Conservation (phyloP, 352 stramenopile species). For the Nothophytophthora sp. region DNA sequence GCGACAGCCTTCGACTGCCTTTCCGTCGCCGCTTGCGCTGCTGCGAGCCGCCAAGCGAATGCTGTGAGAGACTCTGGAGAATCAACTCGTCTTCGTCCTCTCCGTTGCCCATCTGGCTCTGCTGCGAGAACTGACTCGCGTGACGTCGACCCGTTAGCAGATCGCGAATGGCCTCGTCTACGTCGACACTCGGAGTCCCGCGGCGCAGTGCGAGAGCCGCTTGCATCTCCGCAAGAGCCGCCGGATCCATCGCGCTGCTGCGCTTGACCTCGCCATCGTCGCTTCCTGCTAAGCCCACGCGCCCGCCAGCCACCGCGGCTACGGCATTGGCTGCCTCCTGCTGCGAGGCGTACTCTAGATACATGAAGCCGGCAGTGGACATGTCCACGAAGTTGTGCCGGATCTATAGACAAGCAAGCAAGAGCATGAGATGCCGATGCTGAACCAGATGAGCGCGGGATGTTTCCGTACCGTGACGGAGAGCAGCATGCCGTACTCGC, state of each 20-base stretch:
- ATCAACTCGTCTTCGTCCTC: conserved; percentile 72
- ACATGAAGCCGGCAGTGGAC: conserved; percentile 65
- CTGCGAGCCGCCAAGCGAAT: conserved; percentile 36
- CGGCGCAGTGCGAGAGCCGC: conserved; percentile 45
- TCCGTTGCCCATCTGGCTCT: conserved; percentile 24
- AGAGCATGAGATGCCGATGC: no score
- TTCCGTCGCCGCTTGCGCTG: conserved; percentile 35
- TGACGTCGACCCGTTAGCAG: conserved; percentile 55
- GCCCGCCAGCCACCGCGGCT: conserved; percentile 29
- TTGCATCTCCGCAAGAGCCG: conserved; percentile 37
- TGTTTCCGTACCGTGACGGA: conserved; percentile 51
- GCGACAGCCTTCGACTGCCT: conserved; percentile 4
- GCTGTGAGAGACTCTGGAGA: conserved; percentile 78
- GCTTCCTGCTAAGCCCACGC: conserved; percentile 12
- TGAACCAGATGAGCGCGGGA: no score
- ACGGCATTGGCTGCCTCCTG: conserved; percentile 38
- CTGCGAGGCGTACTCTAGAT: conserved; percentile 48
- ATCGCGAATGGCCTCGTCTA: conserved; percentile 42
- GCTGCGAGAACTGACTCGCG: conserved; percentile 50
- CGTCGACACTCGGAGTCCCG: conserved; percentile 22
- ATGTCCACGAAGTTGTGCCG: conserved; percentile 72
- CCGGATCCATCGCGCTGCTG: conserved; percentile 4
- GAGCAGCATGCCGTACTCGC: conserved; percentile 44
- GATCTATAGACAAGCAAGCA: conserved; percentile 30
- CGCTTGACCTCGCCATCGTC: conserved; percentile 13